Percentiles rank a stretch among this genome's conserved stretches.
phyloP scores from a whole-genome alignment of 768 basidiomycete species.

The Hortiboletus campestris region DNA sequence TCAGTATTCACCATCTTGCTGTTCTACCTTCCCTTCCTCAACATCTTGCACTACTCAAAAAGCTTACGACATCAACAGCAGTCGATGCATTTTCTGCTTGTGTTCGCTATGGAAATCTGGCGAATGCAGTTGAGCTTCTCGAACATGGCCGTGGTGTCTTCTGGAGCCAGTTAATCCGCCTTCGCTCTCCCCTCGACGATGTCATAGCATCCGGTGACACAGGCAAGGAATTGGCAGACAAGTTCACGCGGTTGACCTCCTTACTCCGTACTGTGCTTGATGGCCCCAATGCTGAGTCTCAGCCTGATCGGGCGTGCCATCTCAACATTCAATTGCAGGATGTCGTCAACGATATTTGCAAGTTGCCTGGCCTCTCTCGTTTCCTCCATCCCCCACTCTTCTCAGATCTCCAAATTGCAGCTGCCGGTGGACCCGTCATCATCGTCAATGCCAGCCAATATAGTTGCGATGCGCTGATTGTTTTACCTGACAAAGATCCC shows the following conservation, averaged over 20 bases:
- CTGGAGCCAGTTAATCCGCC: conserved; percentile 21
- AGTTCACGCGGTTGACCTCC: conserved; percentile 1
- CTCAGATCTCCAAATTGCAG: conserved; percentile 14
- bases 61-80: background rate
- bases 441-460: conserved; percentile 31
- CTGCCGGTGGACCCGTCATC: conserved; percentile 30
- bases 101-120: conserved; percentile 7
- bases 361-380: conserved; percentile 20
- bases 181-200: conserved; percentile 12
- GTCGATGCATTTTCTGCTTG: conserved; percentile 10
- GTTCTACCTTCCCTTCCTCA: background rate
- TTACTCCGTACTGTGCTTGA: background rate
- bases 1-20: conserved; percentile 1
- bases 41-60: background rate
- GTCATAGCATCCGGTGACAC: background rate
- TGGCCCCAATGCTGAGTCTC: background rate
- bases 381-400: conserved; percentile 27
- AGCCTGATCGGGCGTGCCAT: background rate
- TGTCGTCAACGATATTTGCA: conserved; percentile 15
- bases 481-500: conserved; percentile 9
- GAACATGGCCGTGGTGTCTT: conserved; percentile 25
- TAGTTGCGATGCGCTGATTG: conserved; percentile 35
- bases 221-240: background rate
- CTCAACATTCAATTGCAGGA: background rate
- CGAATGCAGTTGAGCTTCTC: conserved; percentile 31